Conservation (phyloP, 768 basidiomycete genomes). For the Agrocybe praecox region DNA sequence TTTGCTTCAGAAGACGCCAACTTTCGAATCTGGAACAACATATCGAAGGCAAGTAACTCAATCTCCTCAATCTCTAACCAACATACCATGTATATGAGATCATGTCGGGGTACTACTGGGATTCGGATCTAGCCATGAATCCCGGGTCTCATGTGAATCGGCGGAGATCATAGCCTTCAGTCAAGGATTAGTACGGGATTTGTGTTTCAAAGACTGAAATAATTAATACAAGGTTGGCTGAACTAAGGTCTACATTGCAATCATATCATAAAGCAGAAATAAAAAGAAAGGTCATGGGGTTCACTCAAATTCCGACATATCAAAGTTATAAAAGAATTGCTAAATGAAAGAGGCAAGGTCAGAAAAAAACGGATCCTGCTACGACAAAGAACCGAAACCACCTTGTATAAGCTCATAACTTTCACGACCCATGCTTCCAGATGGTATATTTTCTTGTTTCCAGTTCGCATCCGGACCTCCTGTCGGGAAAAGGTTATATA, state of each 20-base stretch:
- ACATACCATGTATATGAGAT: neutral
- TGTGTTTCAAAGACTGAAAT: neutral
- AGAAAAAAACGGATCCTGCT: neutral
- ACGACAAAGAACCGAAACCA: slow-evolving; percentile 26
- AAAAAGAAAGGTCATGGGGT: neutral
- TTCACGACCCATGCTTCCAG: slow-evolving; percentile 98
- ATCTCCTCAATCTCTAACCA: no score
- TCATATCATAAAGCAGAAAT: neutral
- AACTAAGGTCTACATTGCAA: neutral
- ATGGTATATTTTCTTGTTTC: slow-evolving; percentile 89
- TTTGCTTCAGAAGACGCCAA: no score
- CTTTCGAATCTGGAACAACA: no score
- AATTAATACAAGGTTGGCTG: neutral
- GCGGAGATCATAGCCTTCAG: no score
- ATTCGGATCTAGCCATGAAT: neutral
- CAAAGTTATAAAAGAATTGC: slow-evolving; percentile 67
- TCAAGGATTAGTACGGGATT: no score
- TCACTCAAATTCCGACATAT: slow-evolving; percentile 61
- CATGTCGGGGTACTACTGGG: neutral
- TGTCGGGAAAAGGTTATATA: slow-evolving; percentile 29
- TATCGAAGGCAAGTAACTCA: no score
- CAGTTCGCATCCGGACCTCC: slow-evolving; percentile 96
- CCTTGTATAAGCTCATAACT: slow-evolving; percentile 91
- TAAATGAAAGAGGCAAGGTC: slow-evolving; percentile 21
- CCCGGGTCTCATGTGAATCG: no score